Conservation (phyloP, 495 filamentous ascomycete species). For the Tuber umbilicatum region DNA sequence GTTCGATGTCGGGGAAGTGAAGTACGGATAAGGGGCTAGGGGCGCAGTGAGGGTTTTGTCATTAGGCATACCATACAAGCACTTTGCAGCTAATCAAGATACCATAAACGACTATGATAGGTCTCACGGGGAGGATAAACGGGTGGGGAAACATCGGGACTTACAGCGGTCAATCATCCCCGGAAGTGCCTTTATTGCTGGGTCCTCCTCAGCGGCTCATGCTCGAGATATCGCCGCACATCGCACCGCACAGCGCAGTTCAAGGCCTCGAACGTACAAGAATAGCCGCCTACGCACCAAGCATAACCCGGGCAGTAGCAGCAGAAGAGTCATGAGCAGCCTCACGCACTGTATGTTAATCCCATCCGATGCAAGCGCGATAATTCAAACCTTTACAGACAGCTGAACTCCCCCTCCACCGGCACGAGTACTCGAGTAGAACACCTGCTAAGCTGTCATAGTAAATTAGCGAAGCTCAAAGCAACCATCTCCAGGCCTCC, state of each 20-base stretch:
- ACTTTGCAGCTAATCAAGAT: neutral
- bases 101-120: neutral
- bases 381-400: neutral
- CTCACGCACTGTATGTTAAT: neutral
- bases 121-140: neutral
- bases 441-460: neutral
- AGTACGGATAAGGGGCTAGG: neutral
- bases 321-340: neutral
- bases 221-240: neutral
- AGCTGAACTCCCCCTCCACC: neutral
- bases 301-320: neutral
- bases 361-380: neutral
- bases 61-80: neutral
- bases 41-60: neutral
- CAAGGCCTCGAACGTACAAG: neutral
- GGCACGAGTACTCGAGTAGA: neutral
- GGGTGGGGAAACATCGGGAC: neutral
- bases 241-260: neutral
- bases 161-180: neutral
- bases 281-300: neutral
- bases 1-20: neutral
- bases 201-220: neutral
- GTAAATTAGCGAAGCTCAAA: neutral
- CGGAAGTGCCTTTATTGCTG: neutral
- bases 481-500: neutral